Base-by-base conservation (phyloP, 2,329 filamentous ascomycete genomes). In the Coniochaeta pulveracea region DNA sequence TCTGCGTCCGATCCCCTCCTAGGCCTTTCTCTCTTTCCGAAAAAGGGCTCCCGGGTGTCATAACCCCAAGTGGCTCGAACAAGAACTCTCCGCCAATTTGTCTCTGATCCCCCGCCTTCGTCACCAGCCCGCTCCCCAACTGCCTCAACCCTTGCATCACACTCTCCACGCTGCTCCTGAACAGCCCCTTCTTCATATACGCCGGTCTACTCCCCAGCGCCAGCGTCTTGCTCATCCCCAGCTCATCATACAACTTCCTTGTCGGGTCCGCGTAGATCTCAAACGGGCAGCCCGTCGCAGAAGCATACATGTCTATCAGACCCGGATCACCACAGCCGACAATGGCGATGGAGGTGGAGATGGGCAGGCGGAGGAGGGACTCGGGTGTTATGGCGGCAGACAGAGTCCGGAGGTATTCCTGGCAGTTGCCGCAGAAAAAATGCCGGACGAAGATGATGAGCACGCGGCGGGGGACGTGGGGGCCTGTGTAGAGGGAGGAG, bases 391-490 rank as follows among this genome's bases (percentile, higher is more conserved):
- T 64, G 30, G 68, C 64, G 12, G 67, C 60, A 19, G 73, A 69
- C 12, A 86, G 63, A 4, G 66, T 61, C 37, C 71, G 71, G 16
- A 86, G 60, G 51, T 81, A 86, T 50, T 84, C 77, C 53, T 85
- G 81, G 57, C 82, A 86, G 52, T 78, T 81, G 22, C 80, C 80
- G 50, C 82, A 86, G 63, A 83, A 85, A 56, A 86, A 88, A 57
- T 86, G 81, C 27, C 82, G 69, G 37, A 88, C 66, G 49, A 88
- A 86, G 43, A 86, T 72, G 26, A 85, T 56, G 19, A 88, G 62
- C 18, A 83, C 72, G 3, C 75, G 61, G 12, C 65, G 58, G 10
- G 68, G 60, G 3, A 63, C 61, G 34, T 69, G 69, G 29, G 52
- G 60, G 4, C 72, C 70, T 21, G 61, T 64, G 50, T 77, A 79